Evolutionary conservation across 2,329 filamentous ascomycete genomes (phyloP).

Genomic region (Pseudogymnoascus sp.): DNA sequence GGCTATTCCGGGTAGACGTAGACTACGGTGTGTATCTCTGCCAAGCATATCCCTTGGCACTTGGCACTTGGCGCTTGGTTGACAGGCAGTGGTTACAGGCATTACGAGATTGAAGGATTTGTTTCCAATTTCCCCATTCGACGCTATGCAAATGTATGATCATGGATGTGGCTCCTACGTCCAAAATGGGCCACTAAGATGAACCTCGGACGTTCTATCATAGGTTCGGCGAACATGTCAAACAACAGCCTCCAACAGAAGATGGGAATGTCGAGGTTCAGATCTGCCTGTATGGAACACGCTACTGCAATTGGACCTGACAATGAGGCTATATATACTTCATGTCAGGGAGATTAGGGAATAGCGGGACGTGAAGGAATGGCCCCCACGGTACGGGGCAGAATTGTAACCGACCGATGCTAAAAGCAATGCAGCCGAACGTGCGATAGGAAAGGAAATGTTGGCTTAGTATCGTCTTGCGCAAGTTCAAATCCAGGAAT

Average conservation of each 20-base stretch:
- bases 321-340: background rate
- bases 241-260: background rate
- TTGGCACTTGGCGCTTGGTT: background rate
- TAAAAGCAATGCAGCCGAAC: background rate
- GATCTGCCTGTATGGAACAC: background rate
- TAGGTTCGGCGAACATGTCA: background rate
- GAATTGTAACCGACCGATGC: background rate
- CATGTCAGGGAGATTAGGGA: background rate
- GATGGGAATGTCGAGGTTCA: background rate
- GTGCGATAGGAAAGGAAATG: background rate
- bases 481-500: background rate
- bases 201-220: background rate
- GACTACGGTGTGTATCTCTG: background rate
- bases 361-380: background rate
- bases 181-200: background rate
- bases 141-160: background rate
- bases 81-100: background rate
- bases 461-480: background rate
- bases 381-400: background rate
- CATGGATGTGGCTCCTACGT: background rate
- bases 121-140: background rate
- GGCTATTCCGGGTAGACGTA: background rate
- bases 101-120: background rate
- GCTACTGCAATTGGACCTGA: background rate
- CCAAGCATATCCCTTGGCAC: background rate